Conservation (phyloP, 2,329 filamentous ascomycete genomes). For the Metarhizium sp. region DNA sequence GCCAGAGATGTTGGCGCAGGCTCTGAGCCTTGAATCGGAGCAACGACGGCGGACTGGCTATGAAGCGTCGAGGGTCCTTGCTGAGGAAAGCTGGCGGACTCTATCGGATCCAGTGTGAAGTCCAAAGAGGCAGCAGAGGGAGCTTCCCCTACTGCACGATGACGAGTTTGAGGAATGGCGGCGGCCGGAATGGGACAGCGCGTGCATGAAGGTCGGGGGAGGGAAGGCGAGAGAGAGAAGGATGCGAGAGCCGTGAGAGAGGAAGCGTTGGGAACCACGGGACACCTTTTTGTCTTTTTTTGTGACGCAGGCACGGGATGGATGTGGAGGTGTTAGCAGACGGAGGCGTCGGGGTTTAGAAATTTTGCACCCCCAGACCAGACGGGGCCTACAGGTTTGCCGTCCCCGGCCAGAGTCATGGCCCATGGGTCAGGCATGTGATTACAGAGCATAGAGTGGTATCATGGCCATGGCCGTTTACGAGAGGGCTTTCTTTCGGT, state of each 20-base stretch:
- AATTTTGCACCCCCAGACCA: neutral
- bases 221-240: slow-evolving; percentile 2
- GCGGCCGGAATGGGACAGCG: slow-evolving; percentile 3
- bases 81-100: slow-evolving; percentile 18
- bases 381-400: too few relatives aligned
- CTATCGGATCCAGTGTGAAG: slow-evolving; percentile 48
- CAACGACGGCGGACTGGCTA: slow-evolving; percentile 14
- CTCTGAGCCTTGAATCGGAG: slow-evolving; percentile 12
- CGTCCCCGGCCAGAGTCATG: too few relatives aligned
- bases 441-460: too few relatives aligned
- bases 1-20: slow-evolving; percentile 6
- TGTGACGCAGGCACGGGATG: neutral
- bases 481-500: too few relatives aligned
- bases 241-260: slow-evolving; percentile 8
- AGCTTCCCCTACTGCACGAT: slow-evolving; percentile 44
- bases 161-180: neutral
- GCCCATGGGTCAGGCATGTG: too few relatives aligned
- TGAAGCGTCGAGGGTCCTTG: slow-evolving; percentile 5
- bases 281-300: neutral
- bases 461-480: too few relatives aligned
- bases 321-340: neutral
- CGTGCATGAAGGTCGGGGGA: slow-evolving; percentile 6
- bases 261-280: slow-evolving; percentile 1
- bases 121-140: slow-evolving; percentile 42
- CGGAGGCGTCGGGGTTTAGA: slow-evolving; percentile 1